phyloP scores from a whole-genome alignment of 108 stramenopile species.

The Fistulifera pelliculosa region DNA sequence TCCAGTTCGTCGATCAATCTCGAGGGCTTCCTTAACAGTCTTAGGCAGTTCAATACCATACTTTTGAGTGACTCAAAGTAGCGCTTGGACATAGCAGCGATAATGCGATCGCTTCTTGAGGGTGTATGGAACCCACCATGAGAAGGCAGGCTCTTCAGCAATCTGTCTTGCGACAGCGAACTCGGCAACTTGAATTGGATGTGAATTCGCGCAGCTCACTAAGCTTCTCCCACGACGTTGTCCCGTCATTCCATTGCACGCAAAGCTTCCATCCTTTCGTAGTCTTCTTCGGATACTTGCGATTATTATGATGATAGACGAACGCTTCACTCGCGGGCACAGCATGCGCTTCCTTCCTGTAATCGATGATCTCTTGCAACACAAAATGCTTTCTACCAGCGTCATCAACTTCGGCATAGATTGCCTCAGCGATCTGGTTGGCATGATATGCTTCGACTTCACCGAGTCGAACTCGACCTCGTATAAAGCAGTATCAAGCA shows the following conservation, averaged over 20 bases:
- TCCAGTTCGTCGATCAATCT: constrained; percentile 33
- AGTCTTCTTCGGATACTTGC: constrained; percentile 1
- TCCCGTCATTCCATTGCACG: constrained; percentile 20
- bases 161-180: constrained; percentile 23
- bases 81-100: constrained; percentile 4
- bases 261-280: constrained; percentile 29
- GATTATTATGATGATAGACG: not conserved
- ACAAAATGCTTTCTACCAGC: constrained; percentile 8
- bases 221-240: constrained; percentile 15
- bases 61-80: constrained; percentile 1
- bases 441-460: constrained; percentile 16
- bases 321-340: constrained; percentile 2
- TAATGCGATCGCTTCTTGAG: constrained; percentile 14
- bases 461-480: constrained; percentile 35
- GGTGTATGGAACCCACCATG: constrained; percentile 27
- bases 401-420: constrained; percentile 24
- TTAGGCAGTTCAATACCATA: constrained; percentile 14
- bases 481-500: constrained; percentile 28
- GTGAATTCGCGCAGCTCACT: constrained; percentile 18
- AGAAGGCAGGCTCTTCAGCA: constrained; percentile 10
- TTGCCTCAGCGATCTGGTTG: constrained; percentile 30
- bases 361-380: constrained; percentile 22
- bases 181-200: constrained; percentile 26
- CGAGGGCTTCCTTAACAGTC: constrained; percentile 26
- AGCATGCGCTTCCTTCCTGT: constrained; percentile 12